Base-by-base conservation (phyloP, 2,329 filamentous ascomycete species). In the Sporothrix luriei region DNA sequence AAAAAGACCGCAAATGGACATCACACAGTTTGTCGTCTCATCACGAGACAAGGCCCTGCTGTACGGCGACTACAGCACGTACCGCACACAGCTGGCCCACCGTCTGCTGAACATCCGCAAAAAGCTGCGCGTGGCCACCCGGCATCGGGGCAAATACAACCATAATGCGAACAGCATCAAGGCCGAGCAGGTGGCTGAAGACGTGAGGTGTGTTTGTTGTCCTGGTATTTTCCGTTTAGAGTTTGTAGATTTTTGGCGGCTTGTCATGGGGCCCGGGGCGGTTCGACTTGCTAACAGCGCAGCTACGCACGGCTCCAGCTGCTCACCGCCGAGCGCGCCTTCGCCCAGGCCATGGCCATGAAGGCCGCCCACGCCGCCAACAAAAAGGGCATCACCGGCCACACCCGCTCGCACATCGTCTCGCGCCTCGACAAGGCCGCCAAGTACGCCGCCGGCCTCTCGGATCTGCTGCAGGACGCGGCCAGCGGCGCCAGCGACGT, bases 331-430 rank as follows among this genome's bases (percentile, higher is more conserved):
- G 95, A 99, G 82, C 88, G 95, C 73, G 92, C 94, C 66, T 98
- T 93, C 92, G 94, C 95, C 49, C 90, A 97, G 79, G 94, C 94
- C 70, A 96, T 98, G 93, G 89, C 91, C 77, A 93, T 97, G 85
- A 97, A 97, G 80, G 87, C 92, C 4, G 83, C 88, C 24, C 92
- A 96, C 78, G 87, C 91, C 51, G 86, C 91, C 75, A 92, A 95
- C 75, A 88, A 90, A 71, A 91, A 92, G 78, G 90, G 89, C 66
- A 91, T 97, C 73, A 87, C 89, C 38, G 91, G 93, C 71, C 88
- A 90, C 67, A 91, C 92, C 21, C 89, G 93, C 76, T 90, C 90
- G 68, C 94, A 99, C 79, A 95, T 98, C 51, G 88, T 96, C 69
- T 97, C 94, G 16, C 88, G 94, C 68, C 83, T 98, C 52, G 86